Base-by-base conservation (phyloP, 768 basidiomycete species). In the Mycena crocata region DNA sequence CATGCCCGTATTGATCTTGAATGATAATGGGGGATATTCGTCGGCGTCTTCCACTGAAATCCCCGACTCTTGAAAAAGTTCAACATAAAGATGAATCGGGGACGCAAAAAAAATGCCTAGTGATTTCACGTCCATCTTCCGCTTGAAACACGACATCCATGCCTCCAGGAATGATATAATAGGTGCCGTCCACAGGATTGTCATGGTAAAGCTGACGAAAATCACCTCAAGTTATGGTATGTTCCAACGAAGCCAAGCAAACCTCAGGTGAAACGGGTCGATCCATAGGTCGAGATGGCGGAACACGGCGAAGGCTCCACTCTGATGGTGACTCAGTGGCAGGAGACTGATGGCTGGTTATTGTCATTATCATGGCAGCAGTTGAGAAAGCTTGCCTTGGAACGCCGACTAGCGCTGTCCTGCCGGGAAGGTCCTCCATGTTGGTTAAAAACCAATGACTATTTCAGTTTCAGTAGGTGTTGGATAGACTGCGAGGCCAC, bases 141-240 rank as follows among this genome's bases (percentile, higher is more conserved):
- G 92, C 90, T 74, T 89, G 84, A 70, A 93, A 91, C 49, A 92
- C 84, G 7, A 92, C 87, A 63, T 88, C 85, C 65, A 87, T 79
- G 24, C 89, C 90, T 21, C 82, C 83, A 39, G 91, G 91, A 52
- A 92, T 84, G 68, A 92, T 86, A 69, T 92, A 92, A 73, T 70
- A 70, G n/a, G 69, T 70, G 23, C 64, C 69, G 26, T 59, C 51
- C 17, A 34, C 49, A 5, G 49, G 23, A 17, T 58, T 35, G 35
- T 5, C 55, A 7, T 32, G 61, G n/a, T n/a, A n/a, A n/a, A n/a
- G n/a, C n/a, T n/a, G n/a, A n/a, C n/a, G n/a, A n/a, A n/a, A n/a
- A n/a, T n/a, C n/a, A n/a, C n/a, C n/a, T n/a, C n/a, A n/a, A n/a
- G n/a, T n/a, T n/a, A n/a, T n/a, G n/a, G n/a, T n/a, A n/a, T n/a